Conservation (phyloP, 2,329 filamentous ascomycete genomes). For the Aspergillus sp. region DNA sequence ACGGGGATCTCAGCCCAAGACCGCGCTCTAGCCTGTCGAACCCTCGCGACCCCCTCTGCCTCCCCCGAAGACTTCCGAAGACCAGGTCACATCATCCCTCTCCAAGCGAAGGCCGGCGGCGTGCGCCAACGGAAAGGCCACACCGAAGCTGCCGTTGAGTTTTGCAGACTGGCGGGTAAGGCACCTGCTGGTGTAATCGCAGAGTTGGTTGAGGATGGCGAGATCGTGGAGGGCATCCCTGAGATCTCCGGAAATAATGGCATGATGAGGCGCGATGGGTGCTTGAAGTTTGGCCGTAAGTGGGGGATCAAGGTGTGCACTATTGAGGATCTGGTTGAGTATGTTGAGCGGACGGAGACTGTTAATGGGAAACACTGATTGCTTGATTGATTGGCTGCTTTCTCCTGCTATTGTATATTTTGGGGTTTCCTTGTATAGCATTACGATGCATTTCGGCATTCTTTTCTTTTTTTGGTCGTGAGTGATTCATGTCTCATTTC, state of each 20-base stretch:
- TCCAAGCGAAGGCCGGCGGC: constrained; percentile 76
- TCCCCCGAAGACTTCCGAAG: constrained; percentile 67
- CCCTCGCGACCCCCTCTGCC: constrained; percentile 67
- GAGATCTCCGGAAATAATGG: constrained; percentile 64
- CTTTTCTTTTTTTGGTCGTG: neutral
- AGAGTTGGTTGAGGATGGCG: constrained; percentile 86
- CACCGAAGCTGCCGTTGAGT: constrained; percentile 90
- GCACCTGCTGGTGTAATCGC: constrained; percentile 76
- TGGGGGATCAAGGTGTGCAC: constrained; percentile 94
- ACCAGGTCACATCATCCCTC: constrained; percentile 86
- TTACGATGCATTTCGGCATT: neutral
- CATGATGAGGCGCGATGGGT: constrained; percentile 90
- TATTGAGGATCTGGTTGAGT: constrained; percentile 82
- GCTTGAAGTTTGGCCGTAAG: constrained; percentile 79
- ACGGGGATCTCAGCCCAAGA: constrained; percentile 92
- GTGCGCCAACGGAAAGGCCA: constrained; percentile 79
- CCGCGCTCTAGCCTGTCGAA: constrained; percentile 75
- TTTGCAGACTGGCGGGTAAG: constrained; percentile 83
- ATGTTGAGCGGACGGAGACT: constrained; percentile 73
- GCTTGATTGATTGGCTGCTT: too few relatives aligned
- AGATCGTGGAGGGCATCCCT: constrained; percentile 66
- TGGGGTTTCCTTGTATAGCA: neutral
- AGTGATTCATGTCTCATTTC: neutral
- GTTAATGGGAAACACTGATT: constrained; percentile 38
- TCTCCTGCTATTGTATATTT: constrained; percentile 4